These are phyloP conservation scores for Penicillium flavigenum DNA, from an alignment of 495 filamentous ascomycete genomes.

Conservation along the genomic window DNA sequence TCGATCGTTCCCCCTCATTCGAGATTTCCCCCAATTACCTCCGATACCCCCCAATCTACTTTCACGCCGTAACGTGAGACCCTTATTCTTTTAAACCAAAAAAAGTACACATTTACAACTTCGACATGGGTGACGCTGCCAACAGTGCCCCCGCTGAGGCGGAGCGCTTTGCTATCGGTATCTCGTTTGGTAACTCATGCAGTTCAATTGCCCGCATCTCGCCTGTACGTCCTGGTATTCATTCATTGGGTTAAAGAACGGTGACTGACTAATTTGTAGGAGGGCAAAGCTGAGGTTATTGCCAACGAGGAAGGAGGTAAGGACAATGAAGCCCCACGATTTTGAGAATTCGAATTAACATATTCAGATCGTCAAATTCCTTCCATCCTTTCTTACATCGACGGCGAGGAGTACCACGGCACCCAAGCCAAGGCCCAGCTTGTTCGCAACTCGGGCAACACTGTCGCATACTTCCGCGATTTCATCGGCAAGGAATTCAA, in stretches of 20 bases:
- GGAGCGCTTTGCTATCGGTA: conserved; percentile 81
- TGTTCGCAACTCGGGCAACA: conserved; percentile 87
- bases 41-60: conserved; percentile 17
- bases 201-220: conserved; percentile 92
- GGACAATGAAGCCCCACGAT: conserved; percentile 25
- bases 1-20: conserved; percentile 27
- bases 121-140: conserved; percentile 57
- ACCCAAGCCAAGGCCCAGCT: conserved; percentile 92
- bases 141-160: conserved; percentile 43
- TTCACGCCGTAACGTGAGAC: conserved; percentile 24
- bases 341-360: conserved; percentile 14
- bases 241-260: neutral
- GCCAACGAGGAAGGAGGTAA: conserved; percentile 97
- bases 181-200: conserved; percentile 96
- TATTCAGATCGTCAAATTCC: conserved; percentile 90
- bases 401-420: conserved; percentile 94
- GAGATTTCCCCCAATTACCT: conserved; percentile 21
- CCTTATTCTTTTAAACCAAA: conserved; percentile 14
- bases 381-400: conserved; percentile 87
- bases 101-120: conserved; percentile 16
- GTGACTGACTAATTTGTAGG: conserved; percentile 44
- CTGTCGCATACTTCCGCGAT: conserved; percentile 92
- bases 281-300: conserved; percentile 95
- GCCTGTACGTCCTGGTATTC: conserved; percentile 45
- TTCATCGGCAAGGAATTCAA: conserved; percentile 94